phyloP scores from a whole-genome alignment of 2,329 filamentous ascomycete genomes.

The Torrubiella hemipterigena region DNA sequence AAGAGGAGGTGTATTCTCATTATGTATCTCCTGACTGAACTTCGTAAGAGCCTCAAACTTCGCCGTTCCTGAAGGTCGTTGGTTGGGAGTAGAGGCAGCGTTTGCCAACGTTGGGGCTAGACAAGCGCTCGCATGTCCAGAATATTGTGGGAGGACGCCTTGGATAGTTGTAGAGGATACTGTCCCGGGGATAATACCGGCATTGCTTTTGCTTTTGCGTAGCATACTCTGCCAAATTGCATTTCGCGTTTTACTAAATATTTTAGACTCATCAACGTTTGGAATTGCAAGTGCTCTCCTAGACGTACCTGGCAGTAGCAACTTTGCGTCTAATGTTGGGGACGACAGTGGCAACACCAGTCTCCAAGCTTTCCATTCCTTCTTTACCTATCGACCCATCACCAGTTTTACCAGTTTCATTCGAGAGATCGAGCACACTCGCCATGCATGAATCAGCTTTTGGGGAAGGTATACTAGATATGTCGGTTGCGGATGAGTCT shows the following conservation, averaged over 20 bases:
- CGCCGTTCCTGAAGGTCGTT: conserved; percentile 14
- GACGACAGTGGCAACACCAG: too few species aligned
- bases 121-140: conserved; percentile 39
- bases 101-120: conserved; percentile 31
- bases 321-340: too few species aligned
- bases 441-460: too few species aligned
- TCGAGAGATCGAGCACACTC: too few species aligned
- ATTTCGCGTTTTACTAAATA: conserved; percentile 19
- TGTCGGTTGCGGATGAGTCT: too few species aligned
- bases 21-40: too few species aligned
- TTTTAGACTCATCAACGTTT: conserved; percentile 7
- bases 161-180: conserved; percentile 41
- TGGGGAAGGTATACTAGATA: too few species aligned
- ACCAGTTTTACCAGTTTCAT: too few species aligned
- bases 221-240: conserved; percentile 38
- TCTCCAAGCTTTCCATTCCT: too few species aligned
- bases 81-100: conserved; percentile 19
- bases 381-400: too few species aligned
- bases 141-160: conserved; percentile 41
- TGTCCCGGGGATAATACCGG: conserved; percentile 30
- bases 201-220: conserved; percentile 39
- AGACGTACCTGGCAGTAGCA: conserved; percentile 18
- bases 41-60: too few species aligned
- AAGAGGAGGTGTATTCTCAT: too few species aligned
- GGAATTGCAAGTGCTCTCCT: neutral